Percentiles rank a stretch among this genome's conserved stretches.
These are phyloP conservation scores for Daldinia vernicosa DNA, from an alignment of 495 filamentous ascomycete genomes.

Conservation along the genomic window DNA sequence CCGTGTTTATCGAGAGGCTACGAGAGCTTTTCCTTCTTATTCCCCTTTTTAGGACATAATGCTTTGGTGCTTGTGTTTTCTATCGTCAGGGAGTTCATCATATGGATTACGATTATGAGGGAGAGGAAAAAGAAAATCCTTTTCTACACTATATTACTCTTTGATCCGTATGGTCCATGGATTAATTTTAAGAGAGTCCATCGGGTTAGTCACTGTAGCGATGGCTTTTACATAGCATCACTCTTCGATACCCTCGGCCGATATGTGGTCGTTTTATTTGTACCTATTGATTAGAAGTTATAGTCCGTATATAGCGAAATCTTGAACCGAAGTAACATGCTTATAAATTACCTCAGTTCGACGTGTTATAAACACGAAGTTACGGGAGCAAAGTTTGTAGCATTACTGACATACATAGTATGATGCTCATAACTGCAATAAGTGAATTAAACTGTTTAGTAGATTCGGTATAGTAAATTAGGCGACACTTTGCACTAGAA, in stretches of 20 bases:
- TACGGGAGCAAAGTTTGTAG: background rate
- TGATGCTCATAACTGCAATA: background rate
- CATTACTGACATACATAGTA: background rate
- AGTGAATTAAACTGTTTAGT: background rate
- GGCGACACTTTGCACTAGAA: background rate
- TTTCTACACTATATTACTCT: slow-evolving; percentile 11
- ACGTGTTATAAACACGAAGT: background rate
- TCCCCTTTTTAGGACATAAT: slow-evolving; percentile 20
- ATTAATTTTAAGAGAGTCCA: background rate
- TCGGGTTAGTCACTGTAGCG: background rate
- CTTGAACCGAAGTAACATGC: background rate
- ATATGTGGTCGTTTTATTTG: slow-evolving; percentile 23
- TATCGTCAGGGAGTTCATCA: slow-evolving; percentile 8
- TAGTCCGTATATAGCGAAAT: slow-evolving; percentile 22
- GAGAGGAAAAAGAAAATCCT: slow-evolving; percentile 10
- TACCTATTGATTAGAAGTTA: slow-evolving; percentile 25
- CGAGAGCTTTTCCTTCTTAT: slow-evolving; percentile 2
- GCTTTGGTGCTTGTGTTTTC: slow-evolving; percentile 17
- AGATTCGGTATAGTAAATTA: background rate
- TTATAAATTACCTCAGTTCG: background rate
- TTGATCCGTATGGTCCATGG: slow-evolving; percentile 7
- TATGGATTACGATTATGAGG: slow-evolving; percentile 40
- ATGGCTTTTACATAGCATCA: slow-evolving; percentile 20
- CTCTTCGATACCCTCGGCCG: slow-evolving; percentile 40
- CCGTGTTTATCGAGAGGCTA: slow-evolving; percentile 14